A percentile compares a stretch with the other conserved stretches of the same genome.
phyloP scores from a whole-genome alignment of 371 early-diverging fungal species.

The Apophysomyces trapeziformis region DNA sequence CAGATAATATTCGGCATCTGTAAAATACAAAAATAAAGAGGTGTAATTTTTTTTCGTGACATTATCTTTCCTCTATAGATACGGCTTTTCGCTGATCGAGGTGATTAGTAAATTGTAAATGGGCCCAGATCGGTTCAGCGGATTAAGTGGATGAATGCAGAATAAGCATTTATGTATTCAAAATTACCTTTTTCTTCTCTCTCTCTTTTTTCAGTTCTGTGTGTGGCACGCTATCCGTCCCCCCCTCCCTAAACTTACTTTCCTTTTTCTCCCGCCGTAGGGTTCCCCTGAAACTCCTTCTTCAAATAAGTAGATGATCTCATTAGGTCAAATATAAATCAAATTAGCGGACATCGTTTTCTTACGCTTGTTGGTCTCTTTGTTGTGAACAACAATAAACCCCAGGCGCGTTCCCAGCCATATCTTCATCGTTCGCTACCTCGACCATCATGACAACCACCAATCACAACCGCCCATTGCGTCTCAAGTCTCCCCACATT shows the following conservation, averaged over 20 bases:
- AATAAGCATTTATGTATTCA: no score
- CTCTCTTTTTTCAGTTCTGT: no score
- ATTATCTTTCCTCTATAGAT: not conserved
- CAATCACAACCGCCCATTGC: not conserved
- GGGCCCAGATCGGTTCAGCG: slow-evolving; percentile 6
- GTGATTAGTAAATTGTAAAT: not conserved
- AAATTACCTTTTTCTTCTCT: no score
- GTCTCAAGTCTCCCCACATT: slow-evolving; percentile 1
- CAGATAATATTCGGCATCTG: no score
- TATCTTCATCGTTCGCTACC: not conserved
- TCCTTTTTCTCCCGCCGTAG: slow-evolving; percentile 4
- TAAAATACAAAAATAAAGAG: no score
- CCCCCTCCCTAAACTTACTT: slow-evolving; percentile 9
- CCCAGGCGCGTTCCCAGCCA: not conserved
- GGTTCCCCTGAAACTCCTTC: slow-evolving; percentile 10
- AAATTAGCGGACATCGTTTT: slow-evolving; percentile 1
- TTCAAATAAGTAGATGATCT: slow-evolving; percentile 8
- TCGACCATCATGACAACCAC: not conserved
- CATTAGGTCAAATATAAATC: slow-evolving; percentile 10
- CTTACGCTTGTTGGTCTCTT: not conserved
- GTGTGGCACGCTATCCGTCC: not conserved
- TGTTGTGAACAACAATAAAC: slow-evolving; percentile 2
- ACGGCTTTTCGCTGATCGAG: not conserved
- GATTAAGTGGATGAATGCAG: not conserved
- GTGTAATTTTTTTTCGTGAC: not conserved